Evolutionary conservation across 371 early-diverging fungal species (phyloP).

Genomic region (Gilbertella persicaria): DNA sequence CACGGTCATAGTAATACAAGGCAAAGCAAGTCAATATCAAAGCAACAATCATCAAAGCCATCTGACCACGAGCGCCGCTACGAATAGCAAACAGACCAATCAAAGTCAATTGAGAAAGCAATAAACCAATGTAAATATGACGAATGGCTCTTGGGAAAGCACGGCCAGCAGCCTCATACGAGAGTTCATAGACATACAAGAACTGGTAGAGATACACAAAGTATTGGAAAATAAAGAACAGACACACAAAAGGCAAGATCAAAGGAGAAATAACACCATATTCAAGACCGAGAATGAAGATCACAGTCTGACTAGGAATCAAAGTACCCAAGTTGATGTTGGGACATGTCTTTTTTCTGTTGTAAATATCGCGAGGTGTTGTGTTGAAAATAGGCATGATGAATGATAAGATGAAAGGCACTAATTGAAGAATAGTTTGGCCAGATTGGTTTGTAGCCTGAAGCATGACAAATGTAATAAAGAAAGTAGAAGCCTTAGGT

Average conservation of each 20-base stretch:
- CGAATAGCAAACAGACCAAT: slow-evolving; percentile 70
- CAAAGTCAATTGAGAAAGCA: slow-evolving; percentile 69
- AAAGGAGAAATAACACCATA: slow-evolving; percentile 84
- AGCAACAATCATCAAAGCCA: slow-evolving; percentile 55
- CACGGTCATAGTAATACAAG: slow-evolving; percentile 58
- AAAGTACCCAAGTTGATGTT: slow-evolving; percentile 50
- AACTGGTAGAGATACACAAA: slow-evolving; percentile 82
- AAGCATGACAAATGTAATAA: slow-evolving; percentile 81
- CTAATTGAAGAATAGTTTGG: slow-evolving; percentile 68
- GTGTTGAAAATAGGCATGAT: slow-evolving; percentile 66
- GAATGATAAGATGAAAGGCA: slow-evolving; percentile 64
- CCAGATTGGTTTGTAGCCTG: slow-evolving; percentile 68
- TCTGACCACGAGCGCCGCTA: slow-evolving; percentile 43
- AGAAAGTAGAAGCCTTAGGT: slow-evolving; percentile 79
- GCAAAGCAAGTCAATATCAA: slow-evolving; percentile 52
- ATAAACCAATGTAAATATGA: slow-evolving; percentile 71
- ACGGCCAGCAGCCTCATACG: slow-evolving; percentile 67
- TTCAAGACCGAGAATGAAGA: slow-evolving; percentile 66
- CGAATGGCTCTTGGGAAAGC: slow-evolving; percentile 69
- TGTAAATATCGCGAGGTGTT: slow-evolving; percentile 75
- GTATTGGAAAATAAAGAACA: slow-evolving; percentile 75
- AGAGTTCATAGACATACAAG: slow-evolving; percentile 70
- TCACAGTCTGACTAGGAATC: slow-evolving; percentile 67
- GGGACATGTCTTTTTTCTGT: slow-evolving; percentile 47
- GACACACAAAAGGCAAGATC: slow-evolving; percentile 71